phyloP scores from a whole-genome alignment of 2,329 filamentous ascomycete genomes.

The Paramyrothecium sp. region DNA sequence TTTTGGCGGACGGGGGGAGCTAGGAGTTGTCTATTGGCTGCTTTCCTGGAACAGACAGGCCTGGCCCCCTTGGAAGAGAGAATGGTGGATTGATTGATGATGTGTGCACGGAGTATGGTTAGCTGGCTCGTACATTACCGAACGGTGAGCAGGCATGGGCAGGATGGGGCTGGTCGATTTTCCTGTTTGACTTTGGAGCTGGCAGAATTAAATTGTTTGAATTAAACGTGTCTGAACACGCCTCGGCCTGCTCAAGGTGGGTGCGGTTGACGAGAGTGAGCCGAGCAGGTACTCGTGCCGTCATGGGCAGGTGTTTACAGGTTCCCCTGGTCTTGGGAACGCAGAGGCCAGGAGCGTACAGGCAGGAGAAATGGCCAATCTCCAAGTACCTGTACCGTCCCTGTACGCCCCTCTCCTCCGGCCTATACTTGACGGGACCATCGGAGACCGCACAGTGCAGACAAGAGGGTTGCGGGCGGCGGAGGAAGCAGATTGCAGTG shows the following conservation, averaged over 20 bases:
- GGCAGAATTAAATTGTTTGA: background rate
- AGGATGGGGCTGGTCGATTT: background rate
- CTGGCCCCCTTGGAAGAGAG: background rate
- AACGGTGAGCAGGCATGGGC: background rate
- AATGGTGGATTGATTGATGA: background rate
- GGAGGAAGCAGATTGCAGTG: background rate
- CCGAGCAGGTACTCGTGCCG: too few species aligned
- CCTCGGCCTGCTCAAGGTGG: background rate
- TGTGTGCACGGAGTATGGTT: background rate
- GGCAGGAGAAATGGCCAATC: too few species aligned
- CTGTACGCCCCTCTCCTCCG: background rate
- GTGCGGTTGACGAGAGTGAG: background rate
- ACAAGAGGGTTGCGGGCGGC: background rate
- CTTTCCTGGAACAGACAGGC: background rate
- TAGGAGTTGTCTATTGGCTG: background rate
- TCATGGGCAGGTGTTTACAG: too few species aligned
- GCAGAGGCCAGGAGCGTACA: too few species aligned
- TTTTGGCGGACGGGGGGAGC: too few species aligned
- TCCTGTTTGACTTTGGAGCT: background rate
- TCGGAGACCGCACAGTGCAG: background rate
- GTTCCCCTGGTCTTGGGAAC: too few species aligned
- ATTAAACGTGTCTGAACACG: background rate
- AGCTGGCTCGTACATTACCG: too few species aligned
- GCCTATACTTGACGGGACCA: background rate
- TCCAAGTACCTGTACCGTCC: background rate